These are phyloP conservation scores for Allantophomopsis cytisporea DNA, from an alignment of 2,329 filamentous ascomycete genomes.

Conservation along the genomic window DNA sequence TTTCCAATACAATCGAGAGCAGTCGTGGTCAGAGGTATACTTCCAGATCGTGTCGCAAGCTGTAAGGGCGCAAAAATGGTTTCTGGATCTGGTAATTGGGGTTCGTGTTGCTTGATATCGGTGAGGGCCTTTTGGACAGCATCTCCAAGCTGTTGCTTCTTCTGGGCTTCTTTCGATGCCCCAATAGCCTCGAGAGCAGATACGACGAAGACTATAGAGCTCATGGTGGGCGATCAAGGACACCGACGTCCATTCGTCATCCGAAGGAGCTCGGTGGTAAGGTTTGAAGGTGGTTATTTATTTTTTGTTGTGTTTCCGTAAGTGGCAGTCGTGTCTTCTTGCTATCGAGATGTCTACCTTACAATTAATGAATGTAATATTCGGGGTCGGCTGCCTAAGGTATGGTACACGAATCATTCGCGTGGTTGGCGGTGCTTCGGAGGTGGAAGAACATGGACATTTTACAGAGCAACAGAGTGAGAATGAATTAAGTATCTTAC, in stretches of 20 bases:
- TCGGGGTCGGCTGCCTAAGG: too few species aligned
- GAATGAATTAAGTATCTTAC: too few species aligned
- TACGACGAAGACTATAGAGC: slow-evolving; percentile 91
- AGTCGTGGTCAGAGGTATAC: slow-evolving; percentile 73
- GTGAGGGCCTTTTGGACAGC: slow-evolving; percentile 68
- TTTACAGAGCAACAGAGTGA: too few species aligned
- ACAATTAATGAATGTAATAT: too few species aligned
- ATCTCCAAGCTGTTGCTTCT: slow-evolving; percentile 73
- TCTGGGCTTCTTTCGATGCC: slow-evolving; percentile 79
- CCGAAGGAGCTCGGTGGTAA: slow-evolving; percentile 24
- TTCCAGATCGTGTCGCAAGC: slow-evolving; percentile 76
- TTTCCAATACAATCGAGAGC: slow-evolving; percentile 97
- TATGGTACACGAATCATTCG: too few species aligned
- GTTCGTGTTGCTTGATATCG: slow-evolving; percentile 76
- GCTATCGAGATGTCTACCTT: not conserved
- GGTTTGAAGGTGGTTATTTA: slow-evolving; percentile 11
- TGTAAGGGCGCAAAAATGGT: slow-evolving; percentile 84
- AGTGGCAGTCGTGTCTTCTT: not conserved
- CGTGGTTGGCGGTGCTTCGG: too few species aligned
- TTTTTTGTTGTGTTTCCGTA: not conserved
- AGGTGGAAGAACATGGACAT: too few species aligned
- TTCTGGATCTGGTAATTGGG: slow-evolving; percentile 75
- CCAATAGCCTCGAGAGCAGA: slow-evolving; percentile 87
- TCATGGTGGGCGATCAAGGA: slow-evolving; percentile 45
- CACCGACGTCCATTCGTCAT: slow-evolving; percentile 14